Evolutionary conservation across 2,329 filamentous ascomycete genomes (phyloP), one percentile per base, ranked within the genome.

Genomic region (Pezicula neosporulosa): DNA sequence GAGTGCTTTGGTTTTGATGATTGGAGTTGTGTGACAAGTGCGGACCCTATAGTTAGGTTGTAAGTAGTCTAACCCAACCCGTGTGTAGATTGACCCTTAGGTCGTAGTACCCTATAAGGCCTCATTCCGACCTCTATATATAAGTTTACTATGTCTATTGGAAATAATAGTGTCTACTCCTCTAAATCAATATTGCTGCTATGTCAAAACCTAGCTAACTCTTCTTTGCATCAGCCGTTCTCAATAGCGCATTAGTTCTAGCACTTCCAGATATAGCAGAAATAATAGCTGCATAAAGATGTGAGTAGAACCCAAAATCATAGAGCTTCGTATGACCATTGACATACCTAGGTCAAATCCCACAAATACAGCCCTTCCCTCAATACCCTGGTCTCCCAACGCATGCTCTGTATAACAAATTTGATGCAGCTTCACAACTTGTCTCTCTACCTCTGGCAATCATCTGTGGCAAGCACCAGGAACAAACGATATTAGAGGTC

Each of bases 401-500:
- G 8, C 53, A 57, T 35, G 53, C 50, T 8, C 19, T 54, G 6
- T 58, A 54, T 39, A 48, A 50, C 35, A 51, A 52, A 27, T 57
- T 59, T 44, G 52, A 59, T 27, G 30, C 49, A 21, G 51, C 47
- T 12, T 46, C 51, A 9, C 55, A 59, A 48, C 52, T 47, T 6
- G 50, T 57, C 44, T n/a, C n/a, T n/a, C 54, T 9, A 54, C 54
- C 35, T 44, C 45, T 19, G 55, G 53, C 8, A 44, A 51, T 5
- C 49, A 59, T 45, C 49, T 39, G 16, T 59, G 33, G 30, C 39
- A 35, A 24, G 43, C 51, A 18, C 57, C 54, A 19, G 54, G 56
- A 3, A 45, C 56, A 7, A 47, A 37, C 19, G 58, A 59, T 37
- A 53, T 49, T 30, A 52, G 61, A 16, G 57, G 61, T 6, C 64